A percentile compares a stretch with the other conserved stretches of the same genome.
phyloP scores from a whole-genome alignment of 768 basidiomycete species.

The Mycena galopus region DNA sequence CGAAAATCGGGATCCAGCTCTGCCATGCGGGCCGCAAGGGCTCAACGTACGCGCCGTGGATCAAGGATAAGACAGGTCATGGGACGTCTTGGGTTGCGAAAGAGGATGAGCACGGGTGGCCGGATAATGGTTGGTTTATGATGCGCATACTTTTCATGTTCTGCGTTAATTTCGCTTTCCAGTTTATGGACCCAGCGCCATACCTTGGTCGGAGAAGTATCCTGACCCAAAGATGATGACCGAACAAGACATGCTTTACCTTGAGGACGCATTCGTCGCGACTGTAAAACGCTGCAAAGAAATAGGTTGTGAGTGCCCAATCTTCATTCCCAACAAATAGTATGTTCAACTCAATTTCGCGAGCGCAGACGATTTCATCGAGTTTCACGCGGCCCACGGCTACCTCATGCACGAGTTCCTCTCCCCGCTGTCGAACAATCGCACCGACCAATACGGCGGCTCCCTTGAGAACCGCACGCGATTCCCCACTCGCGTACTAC shows the following conservation, averaged over 20 bases:
- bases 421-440: slow-evolving; percentile 81
- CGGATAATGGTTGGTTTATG: slow-evolving; percentile 62
- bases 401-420: slow-evolving; percentile 76
- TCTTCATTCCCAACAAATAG: not conserved
- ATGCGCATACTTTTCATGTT: not conserved
- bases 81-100: slow-evolving; percentile 52
- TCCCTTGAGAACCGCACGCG: slow-evolving; percentile 79
- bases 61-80: slow-evolving; percentile 54
- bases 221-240: slow-evolving; percentile 70
- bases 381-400: slow-evolving; percentile 81
- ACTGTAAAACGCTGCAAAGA: slow-evolving; percentile 67
- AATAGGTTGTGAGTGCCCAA: slow-evolving; percentile 70
- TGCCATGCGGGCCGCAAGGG: slow-evolving; percentile 83
- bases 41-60: slow-evolving; percentile 78
- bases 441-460: slow-evolving; percentile 81
- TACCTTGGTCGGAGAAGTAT: slow-evolving; percentile 66
- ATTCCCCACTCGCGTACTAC: slow-evolving; percentile 70
- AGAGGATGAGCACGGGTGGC: slow-evolving; percentile 76
- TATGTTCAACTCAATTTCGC: not conserved
- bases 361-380: slow-evolving; percentile 77
- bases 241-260: slow-evolving; percentile 62
- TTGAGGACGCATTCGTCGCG: slow-evolving; percentile 73
- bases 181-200: slow-evolving; percentile 74
- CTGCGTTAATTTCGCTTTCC: slow-evolving; percentile 1
- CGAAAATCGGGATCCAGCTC: slow-evolving; percentile 83